phyloP scores from a whole-genome alignment of 371 early-diverging fungal genomes.

The Mycotypha africana region DNA sequence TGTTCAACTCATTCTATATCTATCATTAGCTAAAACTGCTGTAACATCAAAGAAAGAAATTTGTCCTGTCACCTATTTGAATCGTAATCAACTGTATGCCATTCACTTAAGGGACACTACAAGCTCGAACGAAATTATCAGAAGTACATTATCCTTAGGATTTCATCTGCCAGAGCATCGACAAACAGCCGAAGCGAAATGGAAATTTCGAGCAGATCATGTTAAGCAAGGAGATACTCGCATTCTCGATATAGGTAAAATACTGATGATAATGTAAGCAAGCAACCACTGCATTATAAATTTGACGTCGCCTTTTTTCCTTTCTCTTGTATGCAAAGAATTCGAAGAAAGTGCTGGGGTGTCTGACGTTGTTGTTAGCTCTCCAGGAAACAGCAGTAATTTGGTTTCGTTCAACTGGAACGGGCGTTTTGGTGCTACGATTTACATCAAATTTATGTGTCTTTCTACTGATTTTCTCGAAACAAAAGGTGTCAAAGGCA shows the following conservation, averaged over 20 bases:
- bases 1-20: no score
- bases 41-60: constrained; percentile 25
- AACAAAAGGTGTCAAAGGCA: constrained; percentile 77
- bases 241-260: constrained; percentile 58
- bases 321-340: not conserved
- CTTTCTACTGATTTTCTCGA: constrained; percentile 73
- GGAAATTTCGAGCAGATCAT: constrained; percentile 75
- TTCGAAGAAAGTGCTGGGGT: no score
- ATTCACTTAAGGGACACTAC: constrained; percentile 46
- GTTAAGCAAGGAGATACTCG: constrained; percentile 56
- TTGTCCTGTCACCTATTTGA: constrained; percentile 20
- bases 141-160: constrained; percentile 58
- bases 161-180: constrained; percentile 79
- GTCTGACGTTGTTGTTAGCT: no score
- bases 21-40: constrained; percentile 18
- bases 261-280: not conserved
- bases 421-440: constrained; percentile 55
- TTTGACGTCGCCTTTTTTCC: no score
- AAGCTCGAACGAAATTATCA: constrained; percentile 38
- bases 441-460: constrained; percentile 64
- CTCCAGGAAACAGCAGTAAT: no score
- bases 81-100: constrained; percentile 52
- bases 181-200: constrained; percentile 59
- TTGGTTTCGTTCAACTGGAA: constrained; percentile 65
- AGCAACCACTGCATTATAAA: not conserved